Evolutionary conservation across 768 basidiomycete species (phyloP), one percentile per base, ranked within the genome.

Genomic region (Suillus fuscotomentosus): DNA sequence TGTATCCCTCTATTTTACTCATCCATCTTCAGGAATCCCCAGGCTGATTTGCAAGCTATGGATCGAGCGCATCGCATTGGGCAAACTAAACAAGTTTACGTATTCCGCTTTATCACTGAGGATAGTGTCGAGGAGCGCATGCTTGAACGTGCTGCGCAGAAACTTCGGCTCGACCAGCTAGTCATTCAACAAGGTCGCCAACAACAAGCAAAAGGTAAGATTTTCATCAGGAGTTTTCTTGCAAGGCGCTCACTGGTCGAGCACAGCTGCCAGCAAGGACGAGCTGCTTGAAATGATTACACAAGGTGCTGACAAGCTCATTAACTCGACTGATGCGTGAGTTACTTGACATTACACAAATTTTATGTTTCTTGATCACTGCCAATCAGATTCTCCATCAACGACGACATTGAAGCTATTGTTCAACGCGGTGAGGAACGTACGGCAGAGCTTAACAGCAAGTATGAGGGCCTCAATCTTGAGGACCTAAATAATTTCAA

Each of bases 11-110:
- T 60, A 14, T 3, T 41, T 15, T 63, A 67, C n/a, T 70, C 59
- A 54, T 24, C 39, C n/a, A 34, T 54, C 7, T 51, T 22, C 68
- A 94, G 91, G 95, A 99, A 99, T 75, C 97, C 97, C 2, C 97
- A 99, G 79, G 97, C 97, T 2, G 97, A 99, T 80, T 78, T 99
- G 54, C 97, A 99, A 75, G 97, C 97, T 5, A 98, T 97, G 97
- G 95, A 99, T 72, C 92, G 95, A 63, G 96, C 96, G 0, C 95
- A 97, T 79, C 92, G 95, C 63, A 97, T 97, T 66, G 95, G 95
- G 3, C 95, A 98, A 78, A 97, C 93, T 53, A 98, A 97, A 78
- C 95, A 98, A 76, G 96, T 97, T 22, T 96, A 95, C 70, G 96
- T 97, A 5, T 99, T 94, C 81, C 82, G 96, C n/a, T 97, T 97